phyloP scores from a whole-genome alignment of 2,329 filamentous ascomycete species.

The Calonectria hongkongensis region DNA sequence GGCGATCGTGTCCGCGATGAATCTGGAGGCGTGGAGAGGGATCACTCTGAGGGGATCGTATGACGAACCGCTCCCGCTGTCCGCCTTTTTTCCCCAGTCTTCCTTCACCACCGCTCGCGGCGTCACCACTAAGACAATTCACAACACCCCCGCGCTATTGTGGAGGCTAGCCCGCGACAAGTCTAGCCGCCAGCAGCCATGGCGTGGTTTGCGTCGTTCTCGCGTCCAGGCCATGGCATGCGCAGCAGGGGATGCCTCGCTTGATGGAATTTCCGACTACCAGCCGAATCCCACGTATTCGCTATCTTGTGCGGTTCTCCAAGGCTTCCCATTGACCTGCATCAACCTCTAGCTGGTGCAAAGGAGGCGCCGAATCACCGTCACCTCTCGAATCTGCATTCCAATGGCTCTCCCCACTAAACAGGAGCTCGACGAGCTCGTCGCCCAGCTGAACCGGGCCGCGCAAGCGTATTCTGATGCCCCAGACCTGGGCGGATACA shows the following conservation, averaged over 20 bases:
- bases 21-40: not conserved
- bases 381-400: not conserved
- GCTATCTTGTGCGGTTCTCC: not conserved
- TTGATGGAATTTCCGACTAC: slow-evolving; percentile 23
- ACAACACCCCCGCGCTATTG: slow-evolving; percentile 16
- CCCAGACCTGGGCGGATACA: slow-evolving; percentile 50
- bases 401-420: slow-evolving; percentile 47
- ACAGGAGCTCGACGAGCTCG: slow-evolving; percentile 46
- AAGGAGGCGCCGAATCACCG: not conserved
- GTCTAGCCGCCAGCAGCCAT: slow-evolving; percentile 22
- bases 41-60: slow-evolving; percentile 1
- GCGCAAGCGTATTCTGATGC: slow-evolving; percentile 51
- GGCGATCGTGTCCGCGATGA: slow-evolving; percentile 1
- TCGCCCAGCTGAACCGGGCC: slow-evolving; percentile 45
- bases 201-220: slow-evolving; percentile 32
- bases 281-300: slow-evolving; percentile 22
- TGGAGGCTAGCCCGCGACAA: slow-evolving; percentile 26
- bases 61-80: slow-evolving; percentile 1
- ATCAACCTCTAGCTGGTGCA: not conserved
- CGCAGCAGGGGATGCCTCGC: not conserved
- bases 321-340: not conserved
- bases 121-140: slow-evolving; percentile 12
- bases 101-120: not conserved
- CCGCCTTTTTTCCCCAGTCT: not conserved
- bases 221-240: not conserved